phyloP scores from a whole-genome alignment of 2,329 filamentous ascomycete species.

The Colletotrichum sp. region DNA sequence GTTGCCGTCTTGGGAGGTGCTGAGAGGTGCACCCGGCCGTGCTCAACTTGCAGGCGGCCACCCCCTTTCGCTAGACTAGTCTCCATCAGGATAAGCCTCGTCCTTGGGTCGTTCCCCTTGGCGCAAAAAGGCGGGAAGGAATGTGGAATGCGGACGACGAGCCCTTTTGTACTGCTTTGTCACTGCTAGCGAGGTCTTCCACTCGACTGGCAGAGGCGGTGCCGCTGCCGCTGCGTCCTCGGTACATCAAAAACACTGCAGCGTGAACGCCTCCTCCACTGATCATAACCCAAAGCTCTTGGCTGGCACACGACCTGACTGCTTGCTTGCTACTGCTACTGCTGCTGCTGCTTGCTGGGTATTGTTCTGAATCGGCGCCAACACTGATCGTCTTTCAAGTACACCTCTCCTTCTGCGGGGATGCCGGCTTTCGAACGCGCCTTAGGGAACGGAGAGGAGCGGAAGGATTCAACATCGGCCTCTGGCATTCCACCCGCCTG shows the following conservation, averaged over 20 bases:
- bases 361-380: not conserved
- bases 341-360: not conserved
- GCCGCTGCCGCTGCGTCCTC: not conserved
- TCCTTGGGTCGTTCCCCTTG: not conserved
- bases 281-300: not conserved
- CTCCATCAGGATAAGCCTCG: not conserved
- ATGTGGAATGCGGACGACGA: not conserved
- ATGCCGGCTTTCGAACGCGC: not conserved
- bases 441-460: not conserved
- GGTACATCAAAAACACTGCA: not conserved
- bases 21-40: not conserved
- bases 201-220: not conserved
- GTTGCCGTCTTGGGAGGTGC: not conserved
- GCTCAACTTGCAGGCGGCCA: not conserved
- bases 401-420: not conserved
- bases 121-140: slow-evolving; percentile 11
- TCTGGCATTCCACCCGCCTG: not conserved
- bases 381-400: not conserved
- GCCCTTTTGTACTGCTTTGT: not conserved
- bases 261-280: not conserved
- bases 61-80: not conserved
- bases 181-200: not conserved
- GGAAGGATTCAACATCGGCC: not conserved
- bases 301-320: not conserved
- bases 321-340: not conserved